phyloP scores from a whole-genome alignment of 352 stramenopile species.

The Phytophthora chlamydospora region DNA sequence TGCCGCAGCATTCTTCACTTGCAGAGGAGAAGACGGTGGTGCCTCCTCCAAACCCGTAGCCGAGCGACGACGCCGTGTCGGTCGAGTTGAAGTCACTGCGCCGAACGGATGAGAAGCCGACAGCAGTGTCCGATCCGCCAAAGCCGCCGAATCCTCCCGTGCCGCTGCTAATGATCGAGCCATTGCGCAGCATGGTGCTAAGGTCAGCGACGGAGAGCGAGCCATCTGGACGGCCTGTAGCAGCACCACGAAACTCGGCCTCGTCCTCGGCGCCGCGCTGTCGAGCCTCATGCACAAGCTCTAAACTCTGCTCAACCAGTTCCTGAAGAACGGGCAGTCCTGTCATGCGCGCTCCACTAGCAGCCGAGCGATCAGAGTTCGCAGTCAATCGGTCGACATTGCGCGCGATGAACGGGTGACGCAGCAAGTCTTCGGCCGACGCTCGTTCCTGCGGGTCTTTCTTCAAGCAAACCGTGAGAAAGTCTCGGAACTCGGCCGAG shows the following conservation, averaged over 20 bases:
- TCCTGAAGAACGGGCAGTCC: conserved; percentile 71
- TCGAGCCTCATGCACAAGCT: conserved; percentile 63
- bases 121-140: conserved; percentile 33
- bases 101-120: conserved; percentile 38
- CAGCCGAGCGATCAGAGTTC: conserved; percentile 22
- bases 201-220: conserved; percentile 69
- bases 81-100: conserved; percentile 21
- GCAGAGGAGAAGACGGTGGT: conserved; percentile 33
- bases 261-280: conserved; percentile 59
- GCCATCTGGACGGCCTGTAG: conserved; percentile 60
- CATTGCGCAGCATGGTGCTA: conserved; percentile 68
- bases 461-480: conserved; percentile 66
- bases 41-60: conserved; percentile 11
- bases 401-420: conserved; percentile 66
- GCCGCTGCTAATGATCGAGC: conserved; percentile 21
- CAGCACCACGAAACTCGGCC: conserved; percentile 51
- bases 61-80: conserved; percentile 2
- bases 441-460: conserved; percentile 66
- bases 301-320: conserved; percentile 72
- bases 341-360: conserved; percentile 10
- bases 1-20: conserved; percentile 37
- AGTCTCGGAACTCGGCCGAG: conserved; percentile 62
- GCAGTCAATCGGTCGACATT: conserved; percentile 57
- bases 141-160: conserved; percentile 24
- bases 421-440: conserved; percentile 51